Percentiles rank a stretch among this genome's conserved stretches.
These are phyloP conservation scores for Microbotryomycetes sp. DNA, from an alignment of 1,284 basidiomycete species.

Conservation along the genomic window DNA sequence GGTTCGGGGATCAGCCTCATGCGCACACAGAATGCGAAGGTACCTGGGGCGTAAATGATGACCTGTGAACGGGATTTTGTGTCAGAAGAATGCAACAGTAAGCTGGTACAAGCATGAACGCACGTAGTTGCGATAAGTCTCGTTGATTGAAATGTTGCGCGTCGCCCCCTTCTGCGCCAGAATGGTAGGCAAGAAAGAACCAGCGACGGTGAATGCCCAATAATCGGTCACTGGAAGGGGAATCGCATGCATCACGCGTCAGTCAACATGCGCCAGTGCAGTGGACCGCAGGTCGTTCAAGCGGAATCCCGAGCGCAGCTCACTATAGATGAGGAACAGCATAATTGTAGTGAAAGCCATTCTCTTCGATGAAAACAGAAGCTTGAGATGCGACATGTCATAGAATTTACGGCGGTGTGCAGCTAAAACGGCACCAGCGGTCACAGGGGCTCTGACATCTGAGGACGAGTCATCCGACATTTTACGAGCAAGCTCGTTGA, in stretches of 20 bases:
- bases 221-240: conserved; percentile 31
- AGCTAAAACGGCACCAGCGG: neutral
- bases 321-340: conserved; percentile 53
- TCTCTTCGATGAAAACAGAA: conserved; percentile 59
- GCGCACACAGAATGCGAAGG: conserved; percentile 17
- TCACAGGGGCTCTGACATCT: neutral
- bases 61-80: conserved; percentile 8
- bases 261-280: conserved; percentile 36
- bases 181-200: conserved; percentile 41
- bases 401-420: neutral
- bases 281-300: conserved; percentile 56
- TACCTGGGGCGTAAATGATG: conserved; percentile 32
- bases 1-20: neutral
- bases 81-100: too few species aligned
- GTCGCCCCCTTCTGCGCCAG: conserved; percentile 37
- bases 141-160: conserved; percentile 31
- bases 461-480: neutral
- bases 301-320: conserved; percentile 41
- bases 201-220: conserved; percentile 40
- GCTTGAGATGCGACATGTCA: conserved; percentile 48
- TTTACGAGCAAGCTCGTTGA: neutral
- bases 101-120: too few species aligned
- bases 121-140: conserved; percentile 39
- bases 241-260: too few species aligned
- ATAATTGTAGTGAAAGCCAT: conserved; percentile 64